Evolutionary conservation across 768 basidiomycete species (phyloP).

Genomic region (Tulasnella sp.): DNA sequence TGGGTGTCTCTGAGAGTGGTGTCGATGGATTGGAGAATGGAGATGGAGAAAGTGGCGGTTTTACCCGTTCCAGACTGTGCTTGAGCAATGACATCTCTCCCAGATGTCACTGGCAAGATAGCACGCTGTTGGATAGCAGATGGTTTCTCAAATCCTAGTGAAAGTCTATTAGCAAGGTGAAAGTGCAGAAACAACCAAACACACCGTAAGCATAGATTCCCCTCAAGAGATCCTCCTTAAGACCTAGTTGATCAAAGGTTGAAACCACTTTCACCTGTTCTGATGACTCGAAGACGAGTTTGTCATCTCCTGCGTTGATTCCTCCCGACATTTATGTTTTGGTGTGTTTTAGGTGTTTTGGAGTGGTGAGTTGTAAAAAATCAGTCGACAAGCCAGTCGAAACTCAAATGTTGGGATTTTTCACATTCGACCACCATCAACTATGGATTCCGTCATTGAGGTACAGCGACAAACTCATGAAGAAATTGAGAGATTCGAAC

Average conservation of each 20-base stretch:
- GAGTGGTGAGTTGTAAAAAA: conserved; percentile 2
- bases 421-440: neutral
- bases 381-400: neutral
- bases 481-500: conserved; percentile 85
- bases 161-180: neutral
- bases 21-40: conserved; percentile 37
- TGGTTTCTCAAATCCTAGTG: conserved; percentile 31
- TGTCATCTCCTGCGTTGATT: conserved; percentile 74
- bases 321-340: conserved; percentile 28
- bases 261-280: conserved; percentile 28
- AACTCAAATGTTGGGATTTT: conserved; percentile 1
- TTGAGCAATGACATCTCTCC: conserved; percentile 36
- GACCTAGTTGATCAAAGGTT: conserved; percentile 21
- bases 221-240: conserved; percentile 37
- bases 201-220: conserved; percentile 38
- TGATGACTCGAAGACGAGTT: conserved; percentile 34
- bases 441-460: conserved; percentile 90
- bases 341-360: neutral
- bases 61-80: conserved; percentile 41
- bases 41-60: conserved; percentile 39
- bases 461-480: conserved; percentile 92
- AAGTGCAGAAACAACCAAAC: conserved; percentile 5
- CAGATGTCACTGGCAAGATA: conserved; percentile 33
- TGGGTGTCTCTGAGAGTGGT: conserved; percentile 32
- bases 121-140: conserved; percentile 39